Evolutionary conservation across 495 filamentous ascomycete species (phyloP), one percentile per base, ranked within the genome.

Genomic region (Penicillium diatomitis): DNA sequence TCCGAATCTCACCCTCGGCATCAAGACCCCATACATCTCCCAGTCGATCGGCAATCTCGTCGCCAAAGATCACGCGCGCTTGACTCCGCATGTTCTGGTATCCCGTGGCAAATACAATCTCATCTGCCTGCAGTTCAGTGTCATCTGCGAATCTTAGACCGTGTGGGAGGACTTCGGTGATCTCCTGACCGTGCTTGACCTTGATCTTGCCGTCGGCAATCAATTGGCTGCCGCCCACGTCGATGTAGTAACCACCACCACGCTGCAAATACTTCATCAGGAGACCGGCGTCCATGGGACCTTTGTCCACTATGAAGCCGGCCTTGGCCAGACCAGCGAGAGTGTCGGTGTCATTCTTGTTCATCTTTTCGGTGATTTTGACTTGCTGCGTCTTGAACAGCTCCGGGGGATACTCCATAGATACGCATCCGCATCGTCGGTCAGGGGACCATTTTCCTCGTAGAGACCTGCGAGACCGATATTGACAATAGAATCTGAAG

Each of bases 51-150:
- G 81, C 85, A 10, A 90, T 65, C 33, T 78, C 75, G 42, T 87
- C 80, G 0, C 87, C 86, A 45, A 95, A 83, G 39, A 91, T 82
- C 27, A 54, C 65, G 4, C 81, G 63, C 8, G 71, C 67, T 49
- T 68, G 64, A 1, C 79, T 81, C 37, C 77, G 68, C 87, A 92
- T 95, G 56, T 89, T 90, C 48, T 80, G 68, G 62, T 89, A 94
- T 0, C 88, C 88, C 9, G 88, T 95, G 8, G 88, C 88, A 51
- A 90, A 82, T 8, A 92, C 72, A 48, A 95, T 82, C 65, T 87
- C 85, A 54, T 94, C 88, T 0, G 87, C 87, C 47, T 83, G 74
- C 0, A 92, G 63, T 49, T 75, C 72, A 0, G 70, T 73, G 0
- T 85, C 86, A 56, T 92, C 85, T 0, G 69, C 76, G 43, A 95